These are phyloP conservation scores for Globisporangium heterothallicum DNA, from an alignment of 352 stramenopile species.

Conservation along the genomic window DNA sequence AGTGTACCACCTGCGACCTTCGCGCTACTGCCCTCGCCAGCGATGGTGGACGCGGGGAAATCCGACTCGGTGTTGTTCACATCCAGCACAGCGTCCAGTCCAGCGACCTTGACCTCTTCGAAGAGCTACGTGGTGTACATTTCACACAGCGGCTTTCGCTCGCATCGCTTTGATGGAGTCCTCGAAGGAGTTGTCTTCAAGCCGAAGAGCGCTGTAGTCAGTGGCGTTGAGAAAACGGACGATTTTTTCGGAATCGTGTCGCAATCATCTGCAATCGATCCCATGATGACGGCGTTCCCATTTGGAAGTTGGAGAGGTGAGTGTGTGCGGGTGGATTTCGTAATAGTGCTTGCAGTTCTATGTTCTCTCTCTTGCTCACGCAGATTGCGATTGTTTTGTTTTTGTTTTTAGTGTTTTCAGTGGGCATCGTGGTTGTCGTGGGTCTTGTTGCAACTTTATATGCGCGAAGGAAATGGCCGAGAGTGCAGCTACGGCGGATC, in stretches of 20 bases:
- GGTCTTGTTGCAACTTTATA: slow-evolving; percentile 45
- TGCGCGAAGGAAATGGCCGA: slow-evolving; percentile 38
- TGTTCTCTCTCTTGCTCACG: neutral
- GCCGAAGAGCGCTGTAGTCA: slow-evolving; percentile 7
- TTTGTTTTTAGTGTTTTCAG: slow-evolving; percentile 31
- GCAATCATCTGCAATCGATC: slow-evolving; percentile 17
- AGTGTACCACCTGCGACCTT: slow-evolving; percentile 7
- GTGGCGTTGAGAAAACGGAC: slow-evolving; percentile 16
- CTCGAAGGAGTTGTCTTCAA: slow-evolving; percentile 35
- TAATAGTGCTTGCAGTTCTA: neutral
- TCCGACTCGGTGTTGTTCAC: slow-evolving; percentile 25
- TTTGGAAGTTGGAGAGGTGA: slow-evolving; percentile 54
- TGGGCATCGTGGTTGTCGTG: slow-evolving; percentile 43
- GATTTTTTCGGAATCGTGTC: slow-evolving; percentile 27
- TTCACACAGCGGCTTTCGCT: slow-evolving; percentile 50
- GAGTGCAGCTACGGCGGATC: slow-evolving; percentile 9
- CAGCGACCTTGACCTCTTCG: slow-evolving; percentile 14
- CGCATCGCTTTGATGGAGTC: slow-evolving; percentile 42
- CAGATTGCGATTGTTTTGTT: too few species aligned
- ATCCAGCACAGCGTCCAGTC: slow-evolving; percentile 18
- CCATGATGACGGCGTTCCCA: slow-evolving; percentile 33
- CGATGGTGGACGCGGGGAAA: slow-evolving; percentile 23
- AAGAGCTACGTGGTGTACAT: slow-evolving; percentile 50
- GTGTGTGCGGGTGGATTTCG: too few species aligned
- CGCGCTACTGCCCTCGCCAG: slow-evolving; percentile 26